phyloP scores from a whole-genome alignment of 371 early-diverging fungal species.

The Apophysomyces trapeziformis region DNA sequence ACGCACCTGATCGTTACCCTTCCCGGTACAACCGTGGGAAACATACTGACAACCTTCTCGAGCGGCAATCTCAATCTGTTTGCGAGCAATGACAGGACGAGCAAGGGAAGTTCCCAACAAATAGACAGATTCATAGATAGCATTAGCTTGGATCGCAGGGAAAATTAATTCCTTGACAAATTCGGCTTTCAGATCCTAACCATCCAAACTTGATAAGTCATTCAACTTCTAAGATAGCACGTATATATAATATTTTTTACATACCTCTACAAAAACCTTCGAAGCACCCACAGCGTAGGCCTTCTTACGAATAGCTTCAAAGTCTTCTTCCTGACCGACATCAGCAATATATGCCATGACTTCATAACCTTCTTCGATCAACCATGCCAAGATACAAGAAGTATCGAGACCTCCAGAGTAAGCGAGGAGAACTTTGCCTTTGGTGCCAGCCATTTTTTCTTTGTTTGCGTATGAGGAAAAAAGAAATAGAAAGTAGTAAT shows the following conservation, averaged over 20 bases:
- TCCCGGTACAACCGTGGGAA: conserved; percentile 98
- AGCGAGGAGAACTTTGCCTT: conserved; percentile 92
- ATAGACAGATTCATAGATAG: conserved; percentile 94
- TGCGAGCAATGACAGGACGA: conserved; percentile 93
- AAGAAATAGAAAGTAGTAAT: not conserved
- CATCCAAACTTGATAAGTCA: not conserved
- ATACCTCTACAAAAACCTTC: conserved; percentile 93
- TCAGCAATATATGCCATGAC: conserved; percentile 97
- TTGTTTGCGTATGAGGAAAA: not conserved
- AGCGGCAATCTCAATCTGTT: conserved; percentile 91
- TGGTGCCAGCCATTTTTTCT: conserved; percentile 50
- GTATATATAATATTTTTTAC: conserved; percentile 8
- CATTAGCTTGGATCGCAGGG: conserved; percentile 94
- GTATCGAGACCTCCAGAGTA: conserved; percentile 99
- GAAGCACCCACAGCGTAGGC: conserved; percentile 92
- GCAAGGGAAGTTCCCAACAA: conserved; percentile 97
- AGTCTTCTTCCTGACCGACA: conserved; percentile 98
- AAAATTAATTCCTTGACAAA: conserved; percentile 93
- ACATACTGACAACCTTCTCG: conserved; percentile 92
- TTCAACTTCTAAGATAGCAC: not conserved
- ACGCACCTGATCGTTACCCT: conserved; percentile 99
- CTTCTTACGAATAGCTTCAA: conserved; percentile 91
- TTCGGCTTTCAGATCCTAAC: conserved; percentile 86
- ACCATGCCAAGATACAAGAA: conserved; percentile 97
- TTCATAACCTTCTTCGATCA: conserved; percentile 97